These are phyloP conservation scores for Stephanodiscus minutulus DNA, from an alignment of 108 stramenopile genomes.

Conservation along the genomic window DNA sequence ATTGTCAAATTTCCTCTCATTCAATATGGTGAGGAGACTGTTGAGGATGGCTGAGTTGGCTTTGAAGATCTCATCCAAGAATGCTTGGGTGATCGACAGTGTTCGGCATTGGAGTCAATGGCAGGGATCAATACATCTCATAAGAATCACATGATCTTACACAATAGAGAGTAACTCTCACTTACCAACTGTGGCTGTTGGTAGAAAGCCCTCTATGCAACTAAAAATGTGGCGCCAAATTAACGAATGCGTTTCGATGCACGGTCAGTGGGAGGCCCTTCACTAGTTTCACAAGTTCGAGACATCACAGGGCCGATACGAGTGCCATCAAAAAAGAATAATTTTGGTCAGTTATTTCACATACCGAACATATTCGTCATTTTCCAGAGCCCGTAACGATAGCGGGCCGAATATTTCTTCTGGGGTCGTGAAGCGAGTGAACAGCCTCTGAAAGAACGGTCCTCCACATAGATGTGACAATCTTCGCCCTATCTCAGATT, in stretches of 20 bases:
- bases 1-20: constrained; percentile 79
- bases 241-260: constrained; percentile 93
- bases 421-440: constrained; percentile 79
- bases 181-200: constrained; percentile 55
- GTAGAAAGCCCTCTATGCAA: constrained; percentile 67
- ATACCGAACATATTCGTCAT: constrained; percentile 75
- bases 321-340: too few relatives aligned
- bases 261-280: constrained; percentile 72
- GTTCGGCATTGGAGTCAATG: too few relatives aligned
- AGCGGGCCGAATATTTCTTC: constrained; percentile 74
- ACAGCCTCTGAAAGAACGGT: constrained; percentile 70
- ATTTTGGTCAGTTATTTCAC: too few relatives aligned
- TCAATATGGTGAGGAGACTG: constrained; percentile 77
- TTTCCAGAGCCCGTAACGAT: constrained; percentile 62
- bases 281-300: constrained; percentile 92
- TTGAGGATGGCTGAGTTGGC: constrained; percentile 80
- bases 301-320: constrained; percentile 92
- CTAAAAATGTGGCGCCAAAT: too few relatives aligned
- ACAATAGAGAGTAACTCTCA: background rate
- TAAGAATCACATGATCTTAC: background rate
- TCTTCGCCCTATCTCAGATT: constrained; percentile 60
- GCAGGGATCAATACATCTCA: too few relatives aligned
- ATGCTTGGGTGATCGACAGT: background rate
- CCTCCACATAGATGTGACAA: constrained; percentile 65
- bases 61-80: constrained; percentile 79